These are phyloP conservation scores for Boletus rubroflammeus DNA, from an alignment of 768 basidiomycete species.

Conservation along the genomic window DNA sequence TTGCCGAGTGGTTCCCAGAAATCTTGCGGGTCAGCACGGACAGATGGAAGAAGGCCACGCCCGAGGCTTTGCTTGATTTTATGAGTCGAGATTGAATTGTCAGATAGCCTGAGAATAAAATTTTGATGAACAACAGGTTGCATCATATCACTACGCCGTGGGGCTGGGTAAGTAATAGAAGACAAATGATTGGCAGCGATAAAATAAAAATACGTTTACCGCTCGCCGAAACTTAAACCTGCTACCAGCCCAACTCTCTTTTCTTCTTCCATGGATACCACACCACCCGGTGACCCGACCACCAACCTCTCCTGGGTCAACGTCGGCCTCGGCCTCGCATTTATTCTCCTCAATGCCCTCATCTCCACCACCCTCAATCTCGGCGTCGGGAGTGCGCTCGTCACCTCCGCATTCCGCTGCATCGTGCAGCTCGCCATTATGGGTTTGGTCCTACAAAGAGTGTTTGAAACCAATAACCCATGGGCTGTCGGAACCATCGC, in stretches of 20 bases:
- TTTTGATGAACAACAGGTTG: background rate
- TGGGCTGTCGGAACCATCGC: constrained; percentile 74
- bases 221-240: background rate
- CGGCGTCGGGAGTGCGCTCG: constrained; percentile 62
- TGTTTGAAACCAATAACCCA: constrained; percentile 72
- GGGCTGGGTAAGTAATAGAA: background rate
- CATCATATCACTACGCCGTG: too few species aligned
- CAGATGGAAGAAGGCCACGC: constrained; percentile 53
- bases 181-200: background rate
- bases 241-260: too few species aligned
- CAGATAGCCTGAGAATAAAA: background rate
- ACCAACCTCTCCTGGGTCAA: constrained; percentile 62
- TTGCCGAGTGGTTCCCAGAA: constrained; percentile 48
- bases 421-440: constrained; percentile 75
- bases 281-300: constrained; percentile 19
- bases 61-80: constrained; percentile 35
- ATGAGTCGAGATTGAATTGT: background rate
- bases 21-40: constrained; percentile 44
- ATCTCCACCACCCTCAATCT: constrained; percentile 64
- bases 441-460: constrained; percentile 61
- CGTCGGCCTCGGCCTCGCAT: constrained; percentile 69
- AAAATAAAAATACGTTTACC: background rate
- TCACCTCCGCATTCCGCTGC: constrained; percentile 71
- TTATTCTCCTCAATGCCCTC: constrained; percentile 69
- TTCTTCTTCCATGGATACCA: constrained; percentile 29